phyloP scores from a whole-genome alignment of 2,329 filamentous ascomycete genomes.

The Aspergillus novoparasiticus region DNA sequence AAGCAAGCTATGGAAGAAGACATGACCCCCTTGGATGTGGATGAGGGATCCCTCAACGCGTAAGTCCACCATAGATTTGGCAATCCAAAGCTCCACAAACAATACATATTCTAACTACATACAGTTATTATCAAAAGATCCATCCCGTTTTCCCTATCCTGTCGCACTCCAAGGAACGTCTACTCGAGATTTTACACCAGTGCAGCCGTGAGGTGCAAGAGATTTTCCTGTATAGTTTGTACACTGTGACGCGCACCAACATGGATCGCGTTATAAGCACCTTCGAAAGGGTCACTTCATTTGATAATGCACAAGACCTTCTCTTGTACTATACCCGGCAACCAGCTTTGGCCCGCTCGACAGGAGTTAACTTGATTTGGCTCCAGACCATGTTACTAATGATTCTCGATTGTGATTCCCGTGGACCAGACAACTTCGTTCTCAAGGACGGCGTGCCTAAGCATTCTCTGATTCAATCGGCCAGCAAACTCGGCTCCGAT shows the following conservation, averaged over 20 bases:
- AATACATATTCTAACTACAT: constrained; percentile 17
- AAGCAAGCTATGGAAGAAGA: constrained; percentile 37
- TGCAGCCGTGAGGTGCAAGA: constrained; percentile 45
- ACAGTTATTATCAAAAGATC: constrained; percentile 45
- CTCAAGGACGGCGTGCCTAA: constrained; percentile 45
- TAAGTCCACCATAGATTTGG: constrained; percentile 26
- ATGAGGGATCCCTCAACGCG: constrained; percentile 44
- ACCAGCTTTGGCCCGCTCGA: constrained; percentile 36
- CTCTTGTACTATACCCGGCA: constrained; percentile 43
- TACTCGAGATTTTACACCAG: constrained; percentile 41
- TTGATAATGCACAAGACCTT: constrained; percentile 44
- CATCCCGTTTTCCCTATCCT: constrained; percentile 45
- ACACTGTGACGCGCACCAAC: constrained; percentile 43
- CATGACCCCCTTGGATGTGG: constrained; percentile 38
- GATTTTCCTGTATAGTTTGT: constrained; percentile 43
- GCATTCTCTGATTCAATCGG: constrained; percentile 42
- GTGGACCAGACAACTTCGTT: constrained; percentile 45
- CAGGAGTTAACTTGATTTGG: constrained; percentile 42
- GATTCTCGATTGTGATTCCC: constrained; percentile 46
- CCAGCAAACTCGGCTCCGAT: constrained; percentile 41
- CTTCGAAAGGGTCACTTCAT: constrained; percentile 39
- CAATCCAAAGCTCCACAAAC: not conserved
- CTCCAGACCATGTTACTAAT: constrained; percentile 46
- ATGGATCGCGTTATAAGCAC: constrained; percentile 34
- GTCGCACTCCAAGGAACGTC: constrained; percentile 42